Evolutionary conservation across 495 filamentous ascomycete genomes (phyloP).

Genomic region (Aeminium ludgeri): DNA sequence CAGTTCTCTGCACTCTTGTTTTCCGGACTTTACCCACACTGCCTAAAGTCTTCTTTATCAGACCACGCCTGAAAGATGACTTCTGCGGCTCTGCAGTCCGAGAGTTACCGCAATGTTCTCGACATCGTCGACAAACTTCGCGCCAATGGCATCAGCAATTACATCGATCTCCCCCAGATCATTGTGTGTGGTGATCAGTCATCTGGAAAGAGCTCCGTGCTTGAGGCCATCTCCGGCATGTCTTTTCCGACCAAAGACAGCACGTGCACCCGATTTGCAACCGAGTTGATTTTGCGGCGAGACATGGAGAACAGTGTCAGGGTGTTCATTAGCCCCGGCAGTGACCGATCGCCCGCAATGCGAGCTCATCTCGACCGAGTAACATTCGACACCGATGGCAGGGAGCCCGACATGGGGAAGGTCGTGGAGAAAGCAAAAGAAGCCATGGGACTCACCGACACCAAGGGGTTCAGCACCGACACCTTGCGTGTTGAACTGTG

Average conservation of each 20-base stretch:
- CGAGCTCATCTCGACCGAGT: not conserved
- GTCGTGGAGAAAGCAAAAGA: conserved; percentile 6
- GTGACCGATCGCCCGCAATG: not conserved
- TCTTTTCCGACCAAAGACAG: conserved; percentile 30
- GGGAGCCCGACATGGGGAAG: not conserved
- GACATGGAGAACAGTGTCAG: not conserved
- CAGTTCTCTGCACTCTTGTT: no score
- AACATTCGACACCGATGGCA: not conserved
- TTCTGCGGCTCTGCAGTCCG: not conserved
- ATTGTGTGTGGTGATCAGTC: conserved; percentile 19
- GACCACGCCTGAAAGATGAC: no score
- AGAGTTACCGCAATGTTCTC: conserved; percentile 2
- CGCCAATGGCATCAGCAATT: conserved; percentile 1
- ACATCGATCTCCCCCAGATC: conserved; percentile 10
- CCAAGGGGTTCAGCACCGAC: conserved; percentile 5
- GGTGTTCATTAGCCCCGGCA: conserved; percentile 4
- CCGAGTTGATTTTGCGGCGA: conserved; percentile 39
- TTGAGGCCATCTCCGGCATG: conserved; percentile 21
- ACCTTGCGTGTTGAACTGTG: conserved; percentile 3
- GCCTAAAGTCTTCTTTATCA: no score
- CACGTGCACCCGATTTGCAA: conserved; percentile 42
- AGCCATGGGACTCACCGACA: conserved; percentile 2
- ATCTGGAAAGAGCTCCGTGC: conserved; percentile 16
- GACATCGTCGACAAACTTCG: conserved; percentile 10
- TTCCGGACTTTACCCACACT: no score